These are phyloP conservation scores for Prunus salicina DNA, from an alignment of 306 rosid genomes.

Conservation along the genomic window DNA sequence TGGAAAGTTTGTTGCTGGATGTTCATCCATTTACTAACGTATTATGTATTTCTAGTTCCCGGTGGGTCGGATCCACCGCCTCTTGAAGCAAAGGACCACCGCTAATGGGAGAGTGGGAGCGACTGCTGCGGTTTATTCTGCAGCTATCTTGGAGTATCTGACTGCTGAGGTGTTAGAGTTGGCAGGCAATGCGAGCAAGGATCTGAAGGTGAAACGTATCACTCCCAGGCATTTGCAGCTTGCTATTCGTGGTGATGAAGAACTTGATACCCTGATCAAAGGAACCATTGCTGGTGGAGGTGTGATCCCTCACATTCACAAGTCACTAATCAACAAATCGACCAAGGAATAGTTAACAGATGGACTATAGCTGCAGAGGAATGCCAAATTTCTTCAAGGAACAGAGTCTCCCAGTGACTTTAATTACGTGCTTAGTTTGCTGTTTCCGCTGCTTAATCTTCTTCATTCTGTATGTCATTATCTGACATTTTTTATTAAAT, in stretches of 20 bases:
- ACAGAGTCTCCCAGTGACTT: constrained; percentile 16
- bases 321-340: constrained; percentile 76
- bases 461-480: constrained; percentile 22
- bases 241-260: constrained; percentile 76
- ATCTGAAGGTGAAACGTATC: constrained; percentile 71
- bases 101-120: constrained; percentile 79
- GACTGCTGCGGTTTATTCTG: constrained; percentile 78
- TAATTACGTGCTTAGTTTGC: constrained; percentile 27
- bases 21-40: constrained; percentile 4
- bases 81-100: constrained; percentile 60
- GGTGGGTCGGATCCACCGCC: constrained; percentile 70
- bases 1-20: not conserved
- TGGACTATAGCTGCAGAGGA: constrained; percentile 7
- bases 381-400: constrained; percentile 17
- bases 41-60: constrained; percentile 57
- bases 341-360: constrained; percentile 54
- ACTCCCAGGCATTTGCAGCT: constrained; percentile 81
- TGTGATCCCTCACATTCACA: constrained; percentile 76
- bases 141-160: constrained; percentile 71
- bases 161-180: constrained; percentile 79
- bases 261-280: constrained; percentile 64
- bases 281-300: constrained; percentile 82
- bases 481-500: not conserved
- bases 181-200: constrained; percentile 80
- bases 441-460: constrained; percentile 24